Evolutionary conservation across 495 filamentous ascomycete genomes (phyloP).

Genomic region (Tuber indicum): DNA sequence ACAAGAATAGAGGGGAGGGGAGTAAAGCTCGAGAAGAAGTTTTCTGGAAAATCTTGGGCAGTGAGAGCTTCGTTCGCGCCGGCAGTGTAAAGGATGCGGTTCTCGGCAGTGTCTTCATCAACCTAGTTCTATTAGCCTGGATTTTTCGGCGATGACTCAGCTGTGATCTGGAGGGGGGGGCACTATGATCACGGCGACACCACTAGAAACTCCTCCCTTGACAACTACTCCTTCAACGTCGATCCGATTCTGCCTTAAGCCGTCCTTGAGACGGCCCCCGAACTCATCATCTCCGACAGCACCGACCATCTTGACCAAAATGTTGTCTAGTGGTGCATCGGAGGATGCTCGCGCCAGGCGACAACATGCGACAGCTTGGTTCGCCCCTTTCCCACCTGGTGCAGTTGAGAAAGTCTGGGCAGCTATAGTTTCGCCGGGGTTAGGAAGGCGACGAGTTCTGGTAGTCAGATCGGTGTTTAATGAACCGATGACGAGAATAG

Average conservation of each 20-base stretch:
- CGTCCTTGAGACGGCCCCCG: slow-evolving; percentile 48
- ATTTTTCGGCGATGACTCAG: neutral
- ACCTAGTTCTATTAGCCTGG: slow-evolving; percentile 50
- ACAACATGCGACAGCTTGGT: slow-evolving; percentile 80
- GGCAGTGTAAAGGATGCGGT: slow-evolving; percentile 73
- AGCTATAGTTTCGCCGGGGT: slow-evolving; percentile 79
- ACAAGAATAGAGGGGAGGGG: slow-evolving; percentile 61
- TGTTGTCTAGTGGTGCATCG: slow-evolving; percentile 41
- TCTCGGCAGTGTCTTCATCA: slow-evolving; percentile 67
- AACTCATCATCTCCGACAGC: slow-evolving; percentile 69
- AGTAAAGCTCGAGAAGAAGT: slow-evolving; percentile 40
- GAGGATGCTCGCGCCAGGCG: slow-evolving; percentile 54
- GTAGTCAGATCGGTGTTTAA: slow-evolving; percentile 91
- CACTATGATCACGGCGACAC: slow-evolving; percentile 69
- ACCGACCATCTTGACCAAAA: slow-evolving; percentile 72
- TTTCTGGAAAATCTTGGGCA: slow-evolving; percentile 36
- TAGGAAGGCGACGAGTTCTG: slow-evolving; percentile 72
- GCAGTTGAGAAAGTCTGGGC: slow-evolving; percentile 69
- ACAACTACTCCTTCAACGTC: slow-evolving; percentile 28
- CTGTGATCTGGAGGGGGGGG: neutral
- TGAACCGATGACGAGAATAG: slow-evolving; percentile 77
- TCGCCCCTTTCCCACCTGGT: slow-evolving; percentile 88
- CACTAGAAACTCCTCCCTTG: slow-evolving; percentile 55
- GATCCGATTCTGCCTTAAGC: slow-evolving; percentile 37
- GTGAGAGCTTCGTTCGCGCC: slow-evolving; percentile 64